Base-by-base conservation (phyloP, 805 yeast genomes). In the Candida namnaoensis region DNA sequence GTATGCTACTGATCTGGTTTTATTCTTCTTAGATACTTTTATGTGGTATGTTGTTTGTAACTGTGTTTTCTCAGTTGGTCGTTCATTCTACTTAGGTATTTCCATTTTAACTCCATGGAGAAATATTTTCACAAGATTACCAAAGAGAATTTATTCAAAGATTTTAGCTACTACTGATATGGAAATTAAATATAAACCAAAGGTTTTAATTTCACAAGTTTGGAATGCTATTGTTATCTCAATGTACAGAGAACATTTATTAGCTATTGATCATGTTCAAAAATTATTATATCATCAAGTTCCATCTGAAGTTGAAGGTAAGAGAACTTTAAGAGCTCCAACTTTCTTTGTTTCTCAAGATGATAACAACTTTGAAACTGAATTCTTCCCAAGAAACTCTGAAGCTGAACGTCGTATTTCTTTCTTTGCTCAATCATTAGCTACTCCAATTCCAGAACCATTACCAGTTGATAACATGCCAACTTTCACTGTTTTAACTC, bases 341-440 rank as follows among this genome's bases (percentile, higher is more conserved):
- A 91, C 98, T 42, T 93, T 93, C 81, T 93, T 93, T 57, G 96
- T 93, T 45, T 82, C 95, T 47, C 99, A 95, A 69, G 99, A 93
- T 68, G 99, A 93, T 56, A 68, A 71, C 66, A 76, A 74, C 68
- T 86, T 90, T 57, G 95, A 86, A 50, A 87, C 97, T 51, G 97
- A 91, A 73, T 95, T 88, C 61, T 93, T 93, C 86, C 98, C 99
- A 54, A 76, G 81, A 58, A 80, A 91, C 66, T 88, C 96, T 37
- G 99, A 93, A 68, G 99, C 99, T 49, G 99, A 95, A 72, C 90
- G 99, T 74, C 93, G 99, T 76, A 90, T 93, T 55, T 87, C 97
- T 45, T 93, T 95, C 84, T 93, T 93, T 71, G 99, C 99, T 45
- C 99, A 93, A 68, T 90, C 98, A 10, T 74, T 93, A 66, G 95